Percentiles rank a stretch among this genome's conserved stretches.
Evolutionary conservation across 306 rosid species (phyloP).

Genomic region (Rosa chinensis): DNA sequence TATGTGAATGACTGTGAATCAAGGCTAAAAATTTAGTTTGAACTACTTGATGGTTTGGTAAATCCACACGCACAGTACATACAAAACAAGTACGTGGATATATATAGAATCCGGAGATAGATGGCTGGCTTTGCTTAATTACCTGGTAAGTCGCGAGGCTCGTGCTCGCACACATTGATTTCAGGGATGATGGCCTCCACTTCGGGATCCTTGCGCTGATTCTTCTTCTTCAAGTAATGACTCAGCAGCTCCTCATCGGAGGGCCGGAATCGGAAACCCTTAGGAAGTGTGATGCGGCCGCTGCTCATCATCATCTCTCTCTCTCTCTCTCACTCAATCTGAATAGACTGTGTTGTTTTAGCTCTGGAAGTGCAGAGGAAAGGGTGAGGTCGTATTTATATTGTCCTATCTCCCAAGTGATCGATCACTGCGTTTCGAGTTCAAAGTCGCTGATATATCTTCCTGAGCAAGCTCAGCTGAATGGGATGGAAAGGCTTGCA

Average conservation of each 20-base stretch:
- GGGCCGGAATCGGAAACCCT: constrained; percentile 56
- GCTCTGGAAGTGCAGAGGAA: neutral
- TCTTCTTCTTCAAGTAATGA: constrained; percentile 44
- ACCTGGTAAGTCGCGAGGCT: constrained; percentile 65
- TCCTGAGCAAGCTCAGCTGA: neutral
- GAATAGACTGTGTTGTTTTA: neutral
- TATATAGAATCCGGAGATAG: neutral
- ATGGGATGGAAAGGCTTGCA: neutral
- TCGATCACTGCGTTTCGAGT: neutral
- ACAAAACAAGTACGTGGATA: neutral
- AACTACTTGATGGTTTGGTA: neutral
- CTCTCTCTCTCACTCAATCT: neutral
- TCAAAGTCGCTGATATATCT: neutral
- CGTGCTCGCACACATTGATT: constrained; percentile 38
- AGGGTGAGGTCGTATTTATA: neutral
- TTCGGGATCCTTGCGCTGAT: constrained; percentile 9
- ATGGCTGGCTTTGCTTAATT: neutral
- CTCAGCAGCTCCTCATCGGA: constrained; percentile 57
- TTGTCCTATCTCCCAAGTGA: neutral
- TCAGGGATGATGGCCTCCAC: constrained; percentile 29
- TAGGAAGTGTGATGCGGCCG: constrained; percentile 3
- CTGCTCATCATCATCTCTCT: neutral
- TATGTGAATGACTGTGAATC: neutral
- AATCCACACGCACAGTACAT: neutral
- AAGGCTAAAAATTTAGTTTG: neutral